Percentiles rank a stretch among this genome's conserved stretches.
These are phyloP conservation scores for Eremomyces bilateralis DNA, from an alignment of 495 filamentous ascomycete species.

Conservation along the genomic window DNA sequence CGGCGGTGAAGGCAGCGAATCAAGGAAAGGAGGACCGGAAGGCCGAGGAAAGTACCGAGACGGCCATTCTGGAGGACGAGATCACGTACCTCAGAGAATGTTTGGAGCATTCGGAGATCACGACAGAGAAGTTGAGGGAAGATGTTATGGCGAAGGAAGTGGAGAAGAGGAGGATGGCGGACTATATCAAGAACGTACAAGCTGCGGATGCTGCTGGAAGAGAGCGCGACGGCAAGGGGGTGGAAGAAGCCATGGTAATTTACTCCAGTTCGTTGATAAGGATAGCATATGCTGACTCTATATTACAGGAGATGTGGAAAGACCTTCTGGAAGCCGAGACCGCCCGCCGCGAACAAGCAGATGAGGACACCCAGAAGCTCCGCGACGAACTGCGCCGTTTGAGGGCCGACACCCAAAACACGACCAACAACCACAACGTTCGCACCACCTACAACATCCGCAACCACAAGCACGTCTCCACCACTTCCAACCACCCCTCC, in stretches of 20 bases:
- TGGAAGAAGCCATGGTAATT: constrained; percentile 58
- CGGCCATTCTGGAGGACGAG: constrained; percentile 65
- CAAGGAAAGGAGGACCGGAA: neutral
- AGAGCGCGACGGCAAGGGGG: no score
- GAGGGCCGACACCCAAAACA: constrained; percentile 32
- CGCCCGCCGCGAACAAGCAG: constrained; percentile 67
- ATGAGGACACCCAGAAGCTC: constrained; percentile 67
- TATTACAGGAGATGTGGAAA: constrained; percentile 64
- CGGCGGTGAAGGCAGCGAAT: constrained; percentile 20
- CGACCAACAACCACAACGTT: constrained; percentile 24
- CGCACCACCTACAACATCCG: constrained; percentile 41
- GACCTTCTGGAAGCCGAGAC: constrained; percentile 91
- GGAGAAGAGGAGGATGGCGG: constrained; percentile 62
- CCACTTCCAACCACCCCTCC: neutral
- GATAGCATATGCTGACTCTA: no score
- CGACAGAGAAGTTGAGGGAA: constrained; percentile 59
- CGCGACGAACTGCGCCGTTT: constrained; percentile 66
- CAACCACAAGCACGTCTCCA: constrained; percentile 26
- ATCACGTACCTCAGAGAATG: constrained; percentile 61
- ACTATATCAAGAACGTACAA: constrained; percentile 48
- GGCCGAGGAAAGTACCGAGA: constrained; percentile 18
- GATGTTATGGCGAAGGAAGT: constrained; percentile 55
- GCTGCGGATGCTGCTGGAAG: constrained; percentile 38
- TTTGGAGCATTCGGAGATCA: constrained; percentile 57
- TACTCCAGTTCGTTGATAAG: no score